phyloP scores from a whole-genome alignment of 2,329 filamentous ascomycete species.

The Cryoendolithus antarcticus region DNA sequence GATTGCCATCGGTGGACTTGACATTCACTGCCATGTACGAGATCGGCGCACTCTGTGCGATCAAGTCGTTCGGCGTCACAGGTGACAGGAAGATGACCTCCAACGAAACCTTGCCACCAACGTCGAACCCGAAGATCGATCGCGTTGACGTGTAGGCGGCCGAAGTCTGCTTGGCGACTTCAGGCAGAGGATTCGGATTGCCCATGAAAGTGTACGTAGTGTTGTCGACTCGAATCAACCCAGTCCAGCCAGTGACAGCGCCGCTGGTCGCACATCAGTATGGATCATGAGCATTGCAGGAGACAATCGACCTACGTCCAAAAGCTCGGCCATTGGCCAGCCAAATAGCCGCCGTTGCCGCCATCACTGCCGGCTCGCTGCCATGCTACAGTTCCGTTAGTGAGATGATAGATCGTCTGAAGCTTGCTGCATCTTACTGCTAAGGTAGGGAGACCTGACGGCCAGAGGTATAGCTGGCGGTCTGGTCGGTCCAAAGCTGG shows the following conservation, averaged over 20 bases:
- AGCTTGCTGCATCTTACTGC: conserved; percentile 41
- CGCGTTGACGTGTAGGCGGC: conserved; percentile 61
- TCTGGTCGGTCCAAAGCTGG: conserved; percentile 50
- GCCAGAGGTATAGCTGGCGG: conserved; percentile 60
- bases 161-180: conserved; percentile 46
- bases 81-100: conserved; percentile 61
- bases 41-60: conserved; percentile 55
- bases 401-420: neutral
- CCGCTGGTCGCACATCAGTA: conserved; percentile 20
- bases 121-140: conserved; percentile 57
- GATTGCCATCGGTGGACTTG: conserved; percentile 46
- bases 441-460: conserved; percentile 64
- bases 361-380: conserved; percentile 40
- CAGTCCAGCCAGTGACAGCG: conserved; percentile 52
- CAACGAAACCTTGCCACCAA: conserved; percentile 48
- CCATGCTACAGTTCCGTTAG: conserved; percentile 15
- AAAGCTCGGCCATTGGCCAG: conserved; percentile 57
- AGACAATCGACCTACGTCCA: conserved; percentile 29
- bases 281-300: conserved; percentile 1
- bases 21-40: conserved; percentile 58
- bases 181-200: conserved; percentile 31
- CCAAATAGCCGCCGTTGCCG: conserved; percentile 53
- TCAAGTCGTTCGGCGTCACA: conserved; percentile 52
- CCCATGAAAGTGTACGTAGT: conserved; percentile 57
- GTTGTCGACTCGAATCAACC: conserved; percentile 57